These are phyloP conservation scores for Eudorina sp. DNA, from an alignment of 139 green algal genomes.

Conservation along the genomic window DNA sequence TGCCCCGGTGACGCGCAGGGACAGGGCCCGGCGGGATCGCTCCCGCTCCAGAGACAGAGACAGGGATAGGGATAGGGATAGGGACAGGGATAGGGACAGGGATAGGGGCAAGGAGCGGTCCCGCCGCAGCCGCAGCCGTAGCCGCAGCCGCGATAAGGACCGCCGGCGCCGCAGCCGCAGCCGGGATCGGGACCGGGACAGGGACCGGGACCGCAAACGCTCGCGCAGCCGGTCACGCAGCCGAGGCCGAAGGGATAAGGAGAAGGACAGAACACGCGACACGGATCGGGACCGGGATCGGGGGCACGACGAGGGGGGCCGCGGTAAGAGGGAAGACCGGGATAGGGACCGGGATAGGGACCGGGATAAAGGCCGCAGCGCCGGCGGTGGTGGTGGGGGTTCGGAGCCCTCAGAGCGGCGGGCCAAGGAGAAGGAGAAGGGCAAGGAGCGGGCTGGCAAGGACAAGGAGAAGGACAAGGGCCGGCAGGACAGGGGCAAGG, in stretches of 20 bases:
- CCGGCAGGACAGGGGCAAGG: background rate
- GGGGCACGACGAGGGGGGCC: background rate
- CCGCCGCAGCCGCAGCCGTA: background rate
- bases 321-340: background rate
- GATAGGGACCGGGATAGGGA: background rate
- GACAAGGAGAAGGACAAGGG: conserved; percentile 14
- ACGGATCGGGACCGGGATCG: background rate
- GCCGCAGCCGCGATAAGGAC: background rate
- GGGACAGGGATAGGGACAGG: background rate
- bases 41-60: conserved; percentile 4
- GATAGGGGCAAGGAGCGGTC: background rate
- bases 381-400: background rate
- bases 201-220: background rate
- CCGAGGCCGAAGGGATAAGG: background rate
- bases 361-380: background rate
- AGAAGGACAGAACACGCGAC: background rate
- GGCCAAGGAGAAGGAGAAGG: background rate
- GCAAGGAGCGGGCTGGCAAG: background rate
- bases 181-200: background rate
- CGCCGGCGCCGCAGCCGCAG: background rate
- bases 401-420: background rate
- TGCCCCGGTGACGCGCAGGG: background rate
- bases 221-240: background rate
- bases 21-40: background rate
- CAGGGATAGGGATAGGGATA: conserved; percentile 5